A percentile compares a stretch with the other conserved stretches of the same genome.
These are phyloP conservation scores for Moesziomyces sp. DNA, from an alignment of 1,284 basidiomycete species.

Conservation along the genomic window DNA sequence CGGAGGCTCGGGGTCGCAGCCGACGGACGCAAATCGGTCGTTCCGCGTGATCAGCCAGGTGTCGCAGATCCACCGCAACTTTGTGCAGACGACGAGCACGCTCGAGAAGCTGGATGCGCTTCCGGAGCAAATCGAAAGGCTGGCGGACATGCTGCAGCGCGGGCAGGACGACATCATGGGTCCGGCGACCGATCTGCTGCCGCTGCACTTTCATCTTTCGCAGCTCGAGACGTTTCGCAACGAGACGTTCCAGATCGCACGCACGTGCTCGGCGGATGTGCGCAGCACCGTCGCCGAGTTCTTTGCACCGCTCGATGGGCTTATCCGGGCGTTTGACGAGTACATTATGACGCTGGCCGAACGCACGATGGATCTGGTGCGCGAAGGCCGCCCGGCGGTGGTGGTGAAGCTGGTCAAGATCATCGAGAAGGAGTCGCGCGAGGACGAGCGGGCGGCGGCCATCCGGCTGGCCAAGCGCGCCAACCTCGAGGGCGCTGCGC, in stretches of 20 bases:
- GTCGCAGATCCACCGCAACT: slow-evolving; percentile 93
- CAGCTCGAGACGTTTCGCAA: slow-evolving; percentile 93
- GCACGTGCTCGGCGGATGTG: slow-evolving; percentile 75
- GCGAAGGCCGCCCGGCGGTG: slow-evolving; percentile 82
- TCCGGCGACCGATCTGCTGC: slow-evolving; percentile 84
- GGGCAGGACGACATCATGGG: slow-evolving; percentile 81
- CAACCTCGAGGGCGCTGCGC: slow-evolving; percentile 70
- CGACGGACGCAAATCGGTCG: slow-evolving; percentile 44
- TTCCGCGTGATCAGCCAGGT: slow-evolving; percentile 72
- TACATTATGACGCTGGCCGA: slow-evolving; percentile 83
- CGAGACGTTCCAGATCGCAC: slow-evolving; percentile 62
- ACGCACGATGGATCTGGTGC: slow-evolving; percentile 79
- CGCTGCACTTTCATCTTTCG: slow-evolving; percentile 87
- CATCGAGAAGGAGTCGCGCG: slow-evolving; percentile 88
- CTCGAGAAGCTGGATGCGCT: slow-evolving; percentile 90
- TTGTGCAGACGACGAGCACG: slow-evolving; percentile 94
- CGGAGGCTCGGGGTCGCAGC: slow-evolving; percentile 20
- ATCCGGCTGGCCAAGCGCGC: slow-evolving; percentile 95
- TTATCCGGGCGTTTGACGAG: slow-evolving; percentile 85
- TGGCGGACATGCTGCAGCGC: slow-evolving; percentile 80
- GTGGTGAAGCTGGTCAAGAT: slow-evolving; percentile 93
- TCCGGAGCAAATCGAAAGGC: slow-evolving; percentile 81
- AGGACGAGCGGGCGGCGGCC: slow-evolving; percentile 96
- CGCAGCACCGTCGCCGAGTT: slow-evolving; percentile 78
- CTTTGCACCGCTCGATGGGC: slow-evolving; percentile 87